A percentile compares a stretch with the other conserved stretches of the same genome.
Evolutionary conservation across 352 stramenopile species (phyloP).

Genomic region (Pythium dissimile): DNA sequence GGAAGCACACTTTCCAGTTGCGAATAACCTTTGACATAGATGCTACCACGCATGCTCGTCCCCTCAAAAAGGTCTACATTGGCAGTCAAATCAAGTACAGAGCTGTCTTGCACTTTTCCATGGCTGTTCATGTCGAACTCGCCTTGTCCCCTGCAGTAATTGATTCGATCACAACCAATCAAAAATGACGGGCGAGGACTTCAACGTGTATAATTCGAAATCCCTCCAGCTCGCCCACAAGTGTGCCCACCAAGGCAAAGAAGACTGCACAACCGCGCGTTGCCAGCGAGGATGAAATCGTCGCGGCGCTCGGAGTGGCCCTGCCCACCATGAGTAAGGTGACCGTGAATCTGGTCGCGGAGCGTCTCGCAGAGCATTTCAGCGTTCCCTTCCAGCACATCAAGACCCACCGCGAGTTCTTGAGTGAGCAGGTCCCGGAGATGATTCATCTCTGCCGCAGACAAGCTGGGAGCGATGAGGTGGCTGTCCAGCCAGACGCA

Average conservation of each 20-base stretch:
- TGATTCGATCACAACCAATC: not conserved
- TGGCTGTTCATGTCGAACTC: constrained; percentile 1
- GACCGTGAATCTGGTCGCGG: not conserved
- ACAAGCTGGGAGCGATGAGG: too few species aligned
- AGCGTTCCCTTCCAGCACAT: not conserved
- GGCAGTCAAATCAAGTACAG: too few species aligned
- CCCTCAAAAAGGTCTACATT: too few species aligned
- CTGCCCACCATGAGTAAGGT: not conserved
- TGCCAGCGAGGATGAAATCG: not conserved
- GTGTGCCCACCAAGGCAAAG: not conserved
- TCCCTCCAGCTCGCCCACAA: not conserved
- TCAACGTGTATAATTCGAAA: constrained; percentile 9
- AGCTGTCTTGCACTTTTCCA: not conserved
- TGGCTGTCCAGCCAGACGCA: too few species aligned
- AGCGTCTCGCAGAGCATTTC: not conserved
- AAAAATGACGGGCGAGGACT: not conserved
- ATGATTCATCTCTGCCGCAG: not conserved
- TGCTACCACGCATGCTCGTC: not conserved
- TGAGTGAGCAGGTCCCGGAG: not conserved
- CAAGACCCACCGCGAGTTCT: not conserved
- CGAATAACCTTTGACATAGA: constrained; percentile 5
- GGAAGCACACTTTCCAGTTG: too few species aligned
- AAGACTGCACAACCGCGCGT: not conserved
- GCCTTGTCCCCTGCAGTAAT: too few species aligned
- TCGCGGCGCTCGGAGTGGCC: not conserved